Conservation (phyloP, 108 stramenopile species). For the Parmales sp. region DNA sequence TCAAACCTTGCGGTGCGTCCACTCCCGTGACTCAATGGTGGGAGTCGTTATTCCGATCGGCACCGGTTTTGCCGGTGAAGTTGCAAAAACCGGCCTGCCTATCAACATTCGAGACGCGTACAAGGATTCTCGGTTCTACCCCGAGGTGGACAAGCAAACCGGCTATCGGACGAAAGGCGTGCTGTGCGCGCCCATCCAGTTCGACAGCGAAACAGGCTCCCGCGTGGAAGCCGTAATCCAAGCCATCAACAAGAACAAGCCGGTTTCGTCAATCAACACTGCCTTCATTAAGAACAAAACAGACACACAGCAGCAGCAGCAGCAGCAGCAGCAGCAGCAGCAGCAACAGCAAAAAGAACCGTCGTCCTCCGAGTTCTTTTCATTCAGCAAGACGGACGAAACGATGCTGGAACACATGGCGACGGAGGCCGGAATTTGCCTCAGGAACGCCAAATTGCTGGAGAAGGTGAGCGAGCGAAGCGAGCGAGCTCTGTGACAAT, state of each 20-base stretch:
- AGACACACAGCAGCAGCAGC: not conserved
- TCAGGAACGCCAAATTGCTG: not conserved
- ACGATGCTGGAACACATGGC: not conserved
- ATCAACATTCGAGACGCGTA: slow-evolving; percentile 21
- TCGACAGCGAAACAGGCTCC: not conserved
- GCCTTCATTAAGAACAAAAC: not conserved
- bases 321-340: not conserved
- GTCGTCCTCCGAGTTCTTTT: slow-evolving; percentile 6
- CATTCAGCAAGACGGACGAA: not conserved
- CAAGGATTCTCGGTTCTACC: slow-evolving; percentile 23
- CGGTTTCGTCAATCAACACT: not conserved
- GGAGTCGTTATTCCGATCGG: not conserved
- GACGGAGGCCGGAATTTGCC: slow-evolving; percentile 6
- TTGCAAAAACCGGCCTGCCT: not conserved
- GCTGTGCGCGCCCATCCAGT: slow-evolving; percentile 17
- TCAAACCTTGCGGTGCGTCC: not conserved
- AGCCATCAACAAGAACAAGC: slow-evolving; percentile 14
- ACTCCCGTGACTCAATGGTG: not conserved
- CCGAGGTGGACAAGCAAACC: slow-evolving; percentile 23
- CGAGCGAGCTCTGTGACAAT: too few relatives aligned
- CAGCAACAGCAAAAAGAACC: not conserved
- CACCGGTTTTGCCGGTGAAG: not conserved
- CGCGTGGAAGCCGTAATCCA: slow-evolving; percentile 6
- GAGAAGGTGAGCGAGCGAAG: not conserved
- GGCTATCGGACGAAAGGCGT: slow-evolving; percentile 23